phyloP scores from a whole-genome alignment of 2,329 filamentous ascomycete species.

The Phoma sp. region DNA sequence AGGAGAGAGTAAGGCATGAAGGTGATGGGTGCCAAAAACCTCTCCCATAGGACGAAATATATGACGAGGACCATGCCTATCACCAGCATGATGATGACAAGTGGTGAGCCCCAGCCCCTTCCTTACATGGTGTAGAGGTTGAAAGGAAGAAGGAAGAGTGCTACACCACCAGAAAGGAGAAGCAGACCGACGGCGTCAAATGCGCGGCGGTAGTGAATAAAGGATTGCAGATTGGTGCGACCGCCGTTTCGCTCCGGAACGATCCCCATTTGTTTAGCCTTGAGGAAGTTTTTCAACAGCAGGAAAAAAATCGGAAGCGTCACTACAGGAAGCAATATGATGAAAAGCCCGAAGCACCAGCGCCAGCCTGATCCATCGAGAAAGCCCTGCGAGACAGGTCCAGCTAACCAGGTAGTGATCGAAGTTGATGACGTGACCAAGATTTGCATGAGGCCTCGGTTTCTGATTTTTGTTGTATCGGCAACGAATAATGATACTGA shows the following conservation, averaged over 20 bases:
- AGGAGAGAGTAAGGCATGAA: slow-evolving; percentile 50
- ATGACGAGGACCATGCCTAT: slow-evolving; percentile 43
- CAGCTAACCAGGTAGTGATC: slow-evolving; percentile 28
- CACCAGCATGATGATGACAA: slow-evolving; percentile 47
- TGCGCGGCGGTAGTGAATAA: slow-evolving; percentile 63
- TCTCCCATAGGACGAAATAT: slow-evolving; percentile 47
- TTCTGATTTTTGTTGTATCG: slow-evolving; percentile 69
- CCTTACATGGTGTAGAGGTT: slow-evolving; percentile 48
- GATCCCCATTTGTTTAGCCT: slow-evolving; percentile 63
- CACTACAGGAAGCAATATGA: slow-evolving; percentile 66
- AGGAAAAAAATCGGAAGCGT: slow-evolving; percentile 65
- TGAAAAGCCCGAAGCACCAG: slow-evolving; percentile 71
- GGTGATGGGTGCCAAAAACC: slow-evolving; percentile 41
- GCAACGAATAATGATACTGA: slow-evolving; percentile 65
- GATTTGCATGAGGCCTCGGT: slow-evolving; percentile 68
- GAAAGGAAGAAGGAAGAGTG: slow-evolving; percentile 72
- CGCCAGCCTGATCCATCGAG: slow-evolving; percentile 62
- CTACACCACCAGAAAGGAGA: slow-evolving; percentile 64
- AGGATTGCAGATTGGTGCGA: slow-evolving; percentile 55
- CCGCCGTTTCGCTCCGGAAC: slow-evolving; percentile 51
- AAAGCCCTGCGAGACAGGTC: slow-evolving; percentile 34
- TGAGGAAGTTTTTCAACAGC: slow-evolving; percentile 62
- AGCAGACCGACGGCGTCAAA: slow-evolving; percentile 69
- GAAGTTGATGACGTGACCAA: slow-evolving; percentile 33
- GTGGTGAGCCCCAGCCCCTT: slow-evolving; percentile 28